A percentile compares a stretch with the other conserved stretches of the same genome.
Evolutionary conservation across 192 early-diverging fungal genomes (phyloP).

Genomic region (Coemansia sp.): DNA sequence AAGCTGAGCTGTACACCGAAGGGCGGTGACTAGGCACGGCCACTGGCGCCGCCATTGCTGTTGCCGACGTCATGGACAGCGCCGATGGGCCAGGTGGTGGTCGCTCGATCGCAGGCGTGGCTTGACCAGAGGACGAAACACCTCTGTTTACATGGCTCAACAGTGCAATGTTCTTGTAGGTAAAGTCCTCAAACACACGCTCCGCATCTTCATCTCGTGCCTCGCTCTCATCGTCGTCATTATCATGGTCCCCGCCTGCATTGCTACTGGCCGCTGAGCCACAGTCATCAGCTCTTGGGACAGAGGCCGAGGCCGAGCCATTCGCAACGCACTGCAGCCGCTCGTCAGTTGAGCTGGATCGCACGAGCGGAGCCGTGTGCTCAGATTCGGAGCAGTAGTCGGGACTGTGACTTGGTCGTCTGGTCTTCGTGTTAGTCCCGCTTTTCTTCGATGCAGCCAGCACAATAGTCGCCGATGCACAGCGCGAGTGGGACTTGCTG

Average conservation of each 20-base stretch:
- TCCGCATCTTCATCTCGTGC: slow-evolving; percentile 34
- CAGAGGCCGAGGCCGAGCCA: slow-evolving; percentile 2
- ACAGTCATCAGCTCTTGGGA: slow-evolving; percentile 12
- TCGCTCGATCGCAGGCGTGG: slow-evolving; percentile 30
- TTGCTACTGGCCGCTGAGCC: slow-evolving; percentile 18
- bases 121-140: slow-evolving; percentile 51
- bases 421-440: slow-evolving; percentile 2
- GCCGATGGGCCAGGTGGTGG: slow-evolving; percentile 12
- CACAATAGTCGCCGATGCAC: slow-evolving; percentile 39
- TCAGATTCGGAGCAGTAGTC: slow-evolving; percentile 24
- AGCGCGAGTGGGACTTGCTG: slow-evolving; percentile 46
- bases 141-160: slow-evolving; percentile 67
- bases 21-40: slow-evolving; percentile 6
- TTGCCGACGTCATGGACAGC: slow-evolving; percentile 3
- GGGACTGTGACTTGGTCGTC: slow-evolving; percentile 42
- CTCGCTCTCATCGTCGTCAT: slow-evolving; percentile 16
- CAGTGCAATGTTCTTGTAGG: slow-evolving; percentile 66
- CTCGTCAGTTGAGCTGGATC: slow-evolving; percentile 50
- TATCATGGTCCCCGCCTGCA: slow-evolving; percentile 15
- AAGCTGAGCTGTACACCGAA: slow-evolving; percentile 14
- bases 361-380: slow-evolving; percentile 19
- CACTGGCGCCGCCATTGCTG: neutral
- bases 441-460: slow-evolving; percentile 22
- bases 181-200: slow-evolving; percentile 63
- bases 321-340: slow-evolving; percentile 15